Conservation (phyloP, 169 alveolate species). For the Plasmodium vivax region DNA sequence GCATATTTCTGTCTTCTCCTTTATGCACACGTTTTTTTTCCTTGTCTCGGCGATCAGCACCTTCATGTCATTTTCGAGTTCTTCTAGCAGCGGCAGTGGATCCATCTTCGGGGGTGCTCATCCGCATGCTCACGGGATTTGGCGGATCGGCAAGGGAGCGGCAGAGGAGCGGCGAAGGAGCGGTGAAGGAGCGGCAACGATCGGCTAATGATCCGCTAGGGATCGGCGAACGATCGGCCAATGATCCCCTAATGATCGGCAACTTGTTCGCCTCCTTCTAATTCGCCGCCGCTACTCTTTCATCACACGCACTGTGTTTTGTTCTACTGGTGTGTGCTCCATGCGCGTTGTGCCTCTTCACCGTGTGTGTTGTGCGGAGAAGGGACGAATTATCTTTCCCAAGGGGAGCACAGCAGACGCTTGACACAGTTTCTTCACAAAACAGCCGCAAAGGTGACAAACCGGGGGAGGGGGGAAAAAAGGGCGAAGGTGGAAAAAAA, state of each 20-base stretch:
- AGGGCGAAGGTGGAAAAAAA: neutral
- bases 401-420: neutral
- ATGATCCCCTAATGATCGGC: no score
- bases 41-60: constrained; percentile 33
- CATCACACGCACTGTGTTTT: neutral
- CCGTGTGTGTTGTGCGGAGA: neutral
- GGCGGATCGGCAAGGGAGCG: neutral
- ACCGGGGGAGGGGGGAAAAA: neutral
- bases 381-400: neutral
- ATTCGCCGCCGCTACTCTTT: neutral
- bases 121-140: neutral
- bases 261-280: neutral
- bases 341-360: neutral
- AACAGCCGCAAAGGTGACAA: neutral
- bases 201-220: no score
- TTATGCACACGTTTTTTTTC: constrained; percentile 50
- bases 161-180: no score
- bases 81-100: constrained; percentile 33
- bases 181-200: no score
- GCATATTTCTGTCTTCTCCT: constrained; percentile 54
- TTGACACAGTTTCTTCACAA: neutral
- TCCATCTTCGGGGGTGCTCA: constrained; percentile 4
- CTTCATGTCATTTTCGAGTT: constrained; percentile 54
- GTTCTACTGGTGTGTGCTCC: neutral
- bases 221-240: no score